Conservation (phyloP, 2,329 filamentous ascomycete species). For the Epichloe sylvatica region DNA sequence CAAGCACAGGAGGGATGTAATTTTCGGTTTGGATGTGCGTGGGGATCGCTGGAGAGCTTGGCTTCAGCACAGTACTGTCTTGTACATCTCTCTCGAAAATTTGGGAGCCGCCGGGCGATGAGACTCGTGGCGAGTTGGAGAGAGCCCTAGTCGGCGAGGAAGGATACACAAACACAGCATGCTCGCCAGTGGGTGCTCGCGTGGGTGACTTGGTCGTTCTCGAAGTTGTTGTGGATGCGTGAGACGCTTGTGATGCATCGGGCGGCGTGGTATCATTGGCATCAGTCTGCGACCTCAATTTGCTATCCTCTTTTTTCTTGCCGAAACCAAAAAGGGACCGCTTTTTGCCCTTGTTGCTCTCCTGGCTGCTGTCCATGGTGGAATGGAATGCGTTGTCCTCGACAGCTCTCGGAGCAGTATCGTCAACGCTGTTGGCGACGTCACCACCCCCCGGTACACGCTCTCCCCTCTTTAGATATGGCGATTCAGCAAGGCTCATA, state of each 20-base stretch:
- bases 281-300: constrained; percentile 23
- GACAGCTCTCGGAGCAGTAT: constrained; percentile 19
- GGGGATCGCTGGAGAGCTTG: constrained; percentile 74
- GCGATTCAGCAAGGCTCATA: constrained; percentile 20
- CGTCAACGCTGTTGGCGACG: constrained; percentile 14
- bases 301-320: constrained; percentile 40
- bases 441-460: constrained; percentile 4
- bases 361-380: constrained; percentile 13
- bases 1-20: constrained; percentile 78
- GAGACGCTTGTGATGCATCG: constrained; percentile 1
- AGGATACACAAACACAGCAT: constrained; percentile 31
- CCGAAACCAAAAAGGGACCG: constrained; percentile 46
- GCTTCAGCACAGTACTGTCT: constrained; percentile 52
- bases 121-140: constrained; percentile 57
- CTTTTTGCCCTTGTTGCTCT: constrained; percentile 32
- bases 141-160: constrained; percentile 53
- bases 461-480: constrained; percentile 10
- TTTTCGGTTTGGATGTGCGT: constrained; percentile 90
- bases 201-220: constrained; percentile 26
- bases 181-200: constrained; percentile 18
- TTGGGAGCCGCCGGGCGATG: constrained; percentile 62
- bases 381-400: constrained; percentile 16
- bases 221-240: constrained; percentile 1
- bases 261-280: constrained; percentile 21
- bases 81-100: constrained; percentile 96